These are phyloP conservation scores for Chlorella sp. DNA, from an alignment of 139 green algal genomes.

Conservation along the genomic window DNA sequence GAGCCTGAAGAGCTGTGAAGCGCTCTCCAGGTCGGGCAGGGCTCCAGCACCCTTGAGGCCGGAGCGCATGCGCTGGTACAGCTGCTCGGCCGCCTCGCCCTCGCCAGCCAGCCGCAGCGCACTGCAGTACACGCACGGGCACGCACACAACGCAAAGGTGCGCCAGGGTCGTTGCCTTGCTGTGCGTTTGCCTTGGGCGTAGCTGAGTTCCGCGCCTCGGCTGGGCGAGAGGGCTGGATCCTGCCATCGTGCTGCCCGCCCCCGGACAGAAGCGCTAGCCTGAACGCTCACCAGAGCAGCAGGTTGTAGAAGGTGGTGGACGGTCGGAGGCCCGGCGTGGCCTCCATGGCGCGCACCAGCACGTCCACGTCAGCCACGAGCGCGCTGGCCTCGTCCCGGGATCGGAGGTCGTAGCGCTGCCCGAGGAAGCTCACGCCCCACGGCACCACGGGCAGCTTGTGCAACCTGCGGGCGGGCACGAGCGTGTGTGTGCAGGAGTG, in stretches of 20 bases:
- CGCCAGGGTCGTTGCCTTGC: background rate
- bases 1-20: background rate
- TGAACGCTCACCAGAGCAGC: background rate
- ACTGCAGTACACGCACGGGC: background rate
- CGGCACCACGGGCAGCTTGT: background rate
- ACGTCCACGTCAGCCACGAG: background rate
- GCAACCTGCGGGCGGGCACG: background rate
- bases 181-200: background rate
- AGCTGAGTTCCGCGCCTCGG: background rate
- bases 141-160: background rate
- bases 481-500: no score
- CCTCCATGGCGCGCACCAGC: background rate
- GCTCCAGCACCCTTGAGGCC: background rate
- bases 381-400: background rate
- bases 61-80: background rate
- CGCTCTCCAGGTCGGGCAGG: background rate
- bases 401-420: background rate
- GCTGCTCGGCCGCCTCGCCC: background rate
- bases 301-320: background rate
- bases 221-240: background rate
- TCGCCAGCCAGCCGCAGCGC: background rate
- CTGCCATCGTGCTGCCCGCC: background rate
- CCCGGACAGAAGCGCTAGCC: background rate
- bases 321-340: background rate
- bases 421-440: background rate